Evolutionary conservation across 2,329 filamentous ascomycete species (phyloP).

Genomic region (Gnomoniopsis sp.): DNA sequence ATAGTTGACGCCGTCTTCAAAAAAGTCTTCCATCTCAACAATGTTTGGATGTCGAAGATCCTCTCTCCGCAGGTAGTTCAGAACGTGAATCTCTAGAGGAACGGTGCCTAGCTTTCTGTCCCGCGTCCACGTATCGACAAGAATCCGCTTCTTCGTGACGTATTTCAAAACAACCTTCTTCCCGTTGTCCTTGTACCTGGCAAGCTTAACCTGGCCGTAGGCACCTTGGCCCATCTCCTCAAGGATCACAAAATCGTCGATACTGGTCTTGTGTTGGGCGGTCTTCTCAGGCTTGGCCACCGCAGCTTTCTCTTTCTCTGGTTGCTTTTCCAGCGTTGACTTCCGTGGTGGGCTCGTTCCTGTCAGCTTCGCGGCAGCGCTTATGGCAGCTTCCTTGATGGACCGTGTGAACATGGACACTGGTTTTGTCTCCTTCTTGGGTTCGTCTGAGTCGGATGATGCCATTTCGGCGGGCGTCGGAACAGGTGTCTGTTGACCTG

Average conservation of each 20-base stretch:
- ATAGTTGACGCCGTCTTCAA: conserved; percentile 84
- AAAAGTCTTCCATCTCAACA: conserved; percentile 70
- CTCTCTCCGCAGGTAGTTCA: conserved; percentile 84
- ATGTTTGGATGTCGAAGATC: conserved; percentile 66
- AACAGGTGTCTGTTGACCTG: conserved; percentile 64
- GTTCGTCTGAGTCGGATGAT: conserved; percentile 47
- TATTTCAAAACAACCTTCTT: conserved; percentile 95
- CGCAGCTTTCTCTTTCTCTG: conserved; percentile 10
- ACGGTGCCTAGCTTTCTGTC: conserved; percentile 92
- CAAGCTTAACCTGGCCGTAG: conserved; percentile 96
- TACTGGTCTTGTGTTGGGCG: conserved; percentile 67
- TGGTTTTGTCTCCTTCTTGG: conserved; percentile 39
- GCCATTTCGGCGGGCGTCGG: conserved; percentile 55
- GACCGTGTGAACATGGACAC: conserved; percentile 52
- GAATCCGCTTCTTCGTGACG: conserved; percentile 92
- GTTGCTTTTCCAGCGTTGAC: conserved; percentile 21
- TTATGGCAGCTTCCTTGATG: conserved; percentile 54
- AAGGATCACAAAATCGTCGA: conserved; percentile 85
- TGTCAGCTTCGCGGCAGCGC: conserved; percentile 51
- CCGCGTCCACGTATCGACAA: conserved; percentile 97
- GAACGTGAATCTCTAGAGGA: conserved; percentile 91
- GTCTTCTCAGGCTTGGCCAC: conserved; percentile 31
- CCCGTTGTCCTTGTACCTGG: conserved; percentile 74
- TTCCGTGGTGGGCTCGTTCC: conserved; percentile 27
- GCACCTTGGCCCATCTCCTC: conserved; percentile 99